Evolutionary conservation across 139 green algal species (phyloP).

Genomic region (Chlamydomonas schloesseri): DNA sequence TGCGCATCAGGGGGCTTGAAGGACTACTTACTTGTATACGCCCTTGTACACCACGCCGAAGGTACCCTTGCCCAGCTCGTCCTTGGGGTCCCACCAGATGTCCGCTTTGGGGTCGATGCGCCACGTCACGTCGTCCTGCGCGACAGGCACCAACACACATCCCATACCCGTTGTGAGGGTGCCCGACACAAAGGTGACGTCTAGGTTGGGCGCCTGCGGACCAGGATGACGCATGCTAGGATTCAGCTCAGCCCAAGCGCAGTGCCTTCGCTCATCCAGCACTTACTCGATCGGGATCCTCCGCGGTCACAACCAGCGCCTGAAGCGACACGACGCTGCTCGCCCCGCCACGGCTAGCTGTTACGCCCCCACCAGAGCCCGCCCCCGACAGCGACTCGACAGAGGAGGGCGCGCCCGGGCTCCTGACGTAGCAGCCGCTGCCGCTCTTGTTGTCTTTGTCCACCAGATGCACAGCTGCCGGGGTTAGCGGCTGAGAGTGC

Average conservation of each 20-base stretch:
- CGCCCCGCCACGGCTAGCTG: too few relatives aligned
- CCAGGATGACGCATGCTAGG: too few relatives aligned
- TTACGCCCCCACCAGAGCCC: too few relatives aligned
- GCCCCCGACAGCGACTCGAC: too few relatives aligned
- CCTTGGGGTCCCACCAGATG: not conserved
- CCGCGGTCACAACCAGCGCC: not conserved
- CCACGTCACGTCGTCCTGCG: not conserved
- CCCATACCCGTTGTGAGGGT: not conserved
- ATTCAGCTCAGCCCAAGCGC: not conserved
- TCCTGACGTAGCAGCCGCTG: not conserved
- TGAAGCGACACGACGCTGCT: not conserved
- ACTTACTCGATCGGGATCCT: not conserved
- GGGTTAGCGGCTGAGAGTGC: too few relatives aligned
- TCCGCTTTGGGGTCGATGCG: not conserved
- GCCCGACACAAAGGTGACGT: too few relatives aligned
- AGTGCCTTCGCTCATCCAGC: not conserved
- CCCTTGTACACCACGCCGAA: not conserved
- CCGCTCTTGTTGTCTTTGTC: too few relatives aligned
- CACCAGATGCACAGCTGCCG: too few relatives aligned
- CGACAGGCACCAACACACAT: not conserved
- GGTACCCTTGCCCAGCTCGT: not conserved
- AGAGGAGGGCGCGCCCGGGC: too few relatives aligned
- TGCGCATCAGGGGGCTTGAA: too few relatives aligned
- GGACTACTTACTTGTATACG: not conserved
- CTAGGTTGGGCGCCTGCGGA: too few relatives aligned